phyloP scores from a whole-genome alignment of 2,329 filamentous ascomycete genomes.

The Cercospora sp. region DNA sequence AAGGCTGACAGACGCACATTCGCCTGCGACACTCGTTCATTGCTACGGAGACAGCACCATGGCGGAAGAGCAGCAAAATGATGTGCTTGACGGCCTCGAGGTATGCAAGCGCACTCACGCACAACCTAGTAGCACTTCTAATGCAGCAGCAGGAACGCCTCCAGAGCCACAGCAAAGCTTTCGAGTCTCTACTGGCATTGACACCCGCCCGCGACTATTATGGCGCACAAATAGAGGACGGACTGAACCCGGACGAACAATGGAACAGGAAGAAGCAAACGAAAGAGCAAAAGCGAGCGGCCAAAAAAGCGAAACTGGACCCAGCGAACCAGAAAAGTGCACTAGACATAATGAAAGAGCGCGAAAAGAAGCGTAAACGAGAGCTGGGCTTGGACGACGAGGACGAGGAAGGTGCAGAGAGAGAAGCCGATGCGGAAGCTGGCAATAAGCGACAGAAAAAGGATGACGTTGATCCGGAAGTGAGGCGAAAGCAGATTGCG shows the following conservation, averaged over 20 bases:
- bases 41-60: not conserved
- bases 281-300: constrained; percentile 79
- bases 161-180: constrained; percentile 67
- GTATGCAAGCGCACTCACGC: not conserved
- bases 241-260: constrained; percentile 82
- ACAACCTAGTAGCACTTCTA: not conserved
- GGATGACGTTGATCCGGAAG: constrained; percentile 32
- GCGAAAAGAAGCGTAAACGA: constrained; percentile 69
- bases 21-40: not conserved
- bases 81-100: constrained; percentile 28
- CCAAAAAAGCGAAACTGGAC: constrained; percentile 85
- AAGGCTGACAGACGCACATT: not conserved
- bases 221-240: constrained; percentile 46
- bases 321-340: constrained; percentile 88
- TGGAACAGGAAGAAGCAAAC: constrained; percentile 95
- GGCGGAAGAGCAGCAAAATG: constrained; percentile 26
- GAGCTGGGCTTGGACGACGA: constrained; percentile 61
- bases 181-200: constrained; percentile 81
- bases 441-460: constrained; percentile 49
- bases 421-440: constrained; percentile 43
- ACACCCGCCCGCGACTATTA: constrained; percentile 92
- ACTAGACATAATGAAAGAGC: constrained; percentile 91
- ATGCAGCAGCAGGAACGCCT: constrained; percentile 51
- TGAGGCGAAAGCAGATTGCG: constrained; percentile 42
- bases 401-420: constrained; percentile 38